Percentiles rank a stretch among this genome's conserved stretches.
These are phyloP conservation scores for Cryphonectria radicalis DNA, from an alignment of 2,329 filamentous ascomycete species.

Conservation along the genomic window DNA sequence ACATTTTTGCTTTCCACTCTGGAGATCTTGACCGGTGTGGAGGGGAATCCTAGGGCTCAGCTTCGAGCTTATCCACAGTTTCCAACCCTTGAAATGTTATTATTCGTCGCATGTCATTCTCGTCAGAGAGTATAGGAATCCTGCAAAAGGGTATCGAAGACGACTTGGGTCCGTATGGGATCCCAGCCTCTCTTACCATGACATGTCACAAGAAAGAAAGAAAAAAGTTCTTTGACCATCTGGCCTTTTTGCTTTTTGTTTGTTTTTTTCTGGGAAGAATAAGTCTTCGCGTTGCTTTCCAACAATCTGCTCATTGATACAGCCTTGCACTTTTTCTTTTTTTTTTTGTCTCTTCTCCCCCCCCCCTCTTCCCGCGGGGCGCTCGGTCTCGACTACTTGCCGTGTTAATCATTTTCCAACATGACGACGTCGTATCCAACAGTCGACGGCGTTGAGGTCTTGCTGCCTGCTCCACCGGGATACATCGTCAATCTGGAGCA, in stretches of 20 bases:
- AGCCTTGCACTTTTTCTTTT: no score
- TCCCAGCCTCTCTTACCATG: not conserved
- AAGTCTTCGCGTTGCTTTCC: not conserved
- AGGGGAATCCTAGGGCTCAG: not conserved
- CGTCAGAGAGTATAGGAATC: not conserved
- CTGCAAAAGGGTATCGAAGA: not conserved
- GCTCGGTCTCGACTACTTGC: not conserved
- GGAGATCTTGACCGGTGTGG: not conserved
- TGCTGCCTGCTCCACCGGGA: not conserved
- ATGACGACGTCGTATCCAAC: not conserved
- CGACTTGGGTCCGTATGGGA: not conserved
- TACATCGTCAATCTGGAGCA: slow-evolving; percentile 1
- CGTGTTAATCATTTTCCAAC: not conserved
- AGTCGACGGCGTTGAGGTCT: slow-evolving; percentile 13
- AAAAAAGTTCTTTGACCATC: no score
- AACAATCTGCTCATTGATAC: not conserved
- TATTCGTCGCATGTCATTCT: not conserved
- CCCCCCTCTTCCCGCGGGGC: no score
- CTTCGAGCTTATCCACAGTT: not conserved
- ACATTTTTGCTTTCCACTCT: not conserved
- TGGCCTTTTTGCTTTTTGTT: no score
- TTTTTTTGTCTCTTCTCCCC: no score
- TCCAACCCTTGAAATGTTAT: not conserved
- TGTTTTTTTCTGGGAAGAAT: no score
- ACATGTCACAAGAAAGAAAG: not conserved